Base-by-base conservation (phyloP, 2,329 filamentous ascomycete species). In the Ascocoryne sarcoides region DNA sequence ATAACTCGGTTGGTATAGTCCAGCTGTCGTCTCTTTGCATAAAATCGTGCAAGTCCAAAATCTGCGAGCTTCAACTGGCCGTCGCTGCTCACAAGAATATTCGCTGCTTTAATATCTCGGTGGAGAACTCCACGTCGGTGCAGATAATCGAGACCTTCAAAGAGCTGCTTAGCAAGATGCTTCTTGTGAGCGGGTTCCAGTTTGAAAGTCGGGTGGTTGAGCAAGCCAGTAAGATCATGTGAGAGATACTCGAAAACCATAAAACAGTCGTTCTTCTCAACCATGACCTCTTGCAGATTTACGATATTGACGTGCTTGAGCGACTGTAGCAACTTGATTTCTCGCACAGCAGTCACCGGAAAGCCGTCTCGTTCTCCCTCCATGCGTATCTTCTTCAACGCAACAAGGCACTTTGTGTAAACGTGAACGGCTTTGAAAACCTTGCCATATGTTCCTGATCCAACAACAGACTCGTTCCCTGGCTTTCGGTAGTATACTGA, bases 161-260 rank as follows among this genome's bases (percentile, higher is more conserved):
- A 96, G 49, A 98, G 75, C 57, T 98, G 92, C 58, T 81, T 84
- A 1, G 88, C 87, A 23, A 98, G 72, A 59, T 98, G 80, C 63
- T 98, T 98, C 64, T 88, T 93, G 61, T 96, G 89, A 0, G 82
- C 78, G 3, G 79, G 67, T 28, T 92, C 84, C 10, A 98, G 75
- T 44, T 81, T 82, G 64, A 95, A 98, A 0, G 82, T 83, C 0
- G 92, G 92, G 57, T 98, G 92, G 55, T 96, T 96, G 45, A 98
- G 76, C 21, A 98, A 70, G 10, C 92, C 92, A 2, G 92, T 98
- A 45, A 98, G 69, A 61, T 98, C 92, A 60, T 98, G 92, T 1
- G 92, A 90, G 21, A 96, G 73, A 59, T 98, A 98, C 61, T 98
- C 92, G 50, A 98, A 98, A 3, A 98, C 92, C 92, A 98, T 98